Evolutionary conservation across 2,329 filamentous ascomycete species (phyloP).

Genomic region (Botryotinia calthae): DNA sequence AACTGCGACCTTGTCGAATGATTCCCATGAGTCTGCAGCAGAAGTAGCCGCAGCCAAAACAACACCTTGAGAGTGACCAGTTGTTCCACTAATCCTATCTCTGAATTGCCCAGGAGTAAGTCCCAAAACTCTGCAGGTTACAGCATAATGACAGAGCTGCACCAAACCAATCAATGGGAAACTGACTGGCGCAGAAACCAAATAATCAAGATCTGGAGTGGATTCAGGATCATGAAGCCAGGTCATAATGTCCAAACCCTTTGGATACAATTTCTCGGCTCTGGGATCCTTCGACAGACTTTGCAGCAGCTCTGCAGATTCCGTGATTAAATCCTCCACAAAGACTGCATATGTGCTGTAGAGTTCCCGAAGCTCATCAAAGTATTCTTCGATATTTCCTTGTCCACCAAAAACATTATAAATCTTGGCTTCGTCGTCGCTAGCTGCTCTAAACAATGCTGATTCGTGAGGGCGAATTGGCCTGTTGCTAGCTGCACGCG

Average conservation of each 20-base stretch:
- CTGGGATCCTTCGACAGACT: constrained; percentile 76
- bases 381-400: constrained; percentile 99
- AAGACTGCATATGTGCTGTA: constrained; percentile 90
- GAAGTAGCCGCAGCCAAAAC: constrained; percentile 91
- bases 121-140: constrained; percentile 88
- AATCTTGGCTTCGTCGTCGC: constrained; percentile 77
- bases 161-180: constrained; percentile 94
- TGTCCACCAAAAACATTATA: constrained; percentile 97
- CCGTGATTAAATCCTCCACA: constrained; percentile 77
- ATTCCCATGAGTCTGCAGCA: constrained; percentile 88
- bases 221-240: constrained; percentile 89
- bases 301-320: constrained; percentile 84
- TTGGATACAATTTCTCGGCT: constrained; percentile 93
- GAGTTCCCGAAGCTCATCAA: constrained; percentile 91
- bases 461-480: constrained; percentile 91
- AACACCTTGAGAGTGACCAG: constrained; percentile 94
- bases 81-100: constrained; percentile 80
- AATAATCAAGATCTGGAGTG: constrained; percentile 90
- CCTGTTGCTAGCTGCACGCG: constrained; percentile 77
- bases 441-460: constrained; percentile 82
- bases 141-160: constrained; percentile 91
- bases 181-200: constrained; percentile 92
- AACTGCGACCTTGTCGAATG: constrained; percentile 75
- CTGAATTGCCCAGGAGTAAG: constrained; percentile 85
- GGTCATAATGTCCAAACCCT: constrained; percentile 90